phyloP scores from a whole-genome alignment of 2,329 filamentous ascomycete genomes.

The Aspergillus sp. region DNA sequence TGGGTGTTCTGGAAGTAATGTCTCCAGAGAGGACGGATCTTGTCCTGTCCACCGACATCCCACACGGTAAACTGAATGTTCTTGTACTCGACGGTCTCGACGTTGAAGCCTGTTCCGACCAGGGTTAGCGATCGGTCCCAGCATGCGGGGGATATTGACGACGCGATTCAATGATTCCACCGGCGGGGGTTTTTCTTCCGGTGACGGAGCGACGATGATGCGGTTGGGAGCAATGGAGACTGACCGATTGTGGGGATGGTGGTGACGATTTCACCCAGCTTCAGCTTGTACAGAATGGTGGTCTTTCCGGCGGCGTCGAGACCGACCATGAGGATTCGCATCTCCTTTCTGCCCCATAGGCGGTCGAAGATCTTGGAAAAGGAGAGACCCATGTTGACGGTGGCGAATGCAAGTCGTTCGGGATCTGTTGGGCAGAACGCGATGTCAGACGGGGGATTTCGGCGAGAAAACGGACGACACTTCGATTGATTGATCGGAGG shows the following conservation, averaged over 20 bases:
- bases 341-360: constrained; percentile 99
- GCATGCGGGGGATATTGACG: too few relatives aligned
- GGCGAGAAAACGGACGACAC: too few relatives aligned
- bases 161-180: too few relatives aligned
- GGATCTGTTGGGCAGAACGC: constrained; percentile 15
- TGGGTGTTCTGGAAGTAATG: constrained; percentile 99
- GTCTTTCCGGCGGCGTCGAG: constrained; percentile 99
- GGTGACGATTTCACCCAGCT: constrained; percentile 97
- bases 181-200: not conserved
- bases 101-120: constrained; percentile 78
- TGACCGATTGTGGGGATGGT: constrained; percentile 98
- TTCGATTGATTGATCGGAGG: too few relatives aligned
- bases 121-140: not conserved
- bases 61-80: constrained; percentile 99
- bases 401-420: constrained; percentile 28
- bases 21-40: constrained; percentile 98
- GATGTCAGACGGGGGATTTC: constrained; percentile 16
- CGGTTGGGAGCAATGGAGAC: constrained; percentile 28
- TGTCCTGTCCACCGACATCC: constrained; percentile 99
- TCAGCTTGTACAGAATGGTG: constrained; percentile 99
- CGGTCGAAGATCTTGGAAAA: constrained; percentile 96
- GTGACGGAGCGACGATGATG: not conserved
- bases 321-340: constrained; percentile 99
- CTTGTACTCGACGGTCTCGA: constrained; percentile 99
- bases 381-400: constrained; percentile 86